Base-by-base conservation (phyloP, 345 rosid species). In the Crucihimalaya himalaica region DNA sequence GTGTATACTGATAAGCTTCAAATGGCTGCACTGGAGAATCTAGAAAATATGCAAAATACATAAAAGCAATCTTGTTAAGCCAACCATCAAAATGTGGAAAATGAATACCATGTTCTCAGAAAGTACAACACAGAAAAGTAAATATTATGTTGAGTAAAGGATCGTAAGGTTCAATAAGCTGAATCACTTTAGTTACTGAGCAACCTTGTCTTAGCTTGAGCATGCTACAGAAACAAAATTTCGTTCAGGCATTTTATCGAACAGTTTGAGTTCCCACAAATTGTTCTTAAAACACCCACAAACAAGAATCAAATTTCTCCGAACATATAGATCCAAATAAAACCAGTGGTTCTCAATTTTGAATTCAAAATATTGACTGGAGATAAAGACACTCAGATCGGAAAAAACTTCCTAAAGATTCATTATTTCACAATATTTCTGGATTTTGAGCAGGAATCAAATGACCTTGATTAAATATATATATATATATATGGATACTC, bases 161-260 rank as follows among this genome's bases (percentile, higher is more conserved):
- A 51, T 21, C 23, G 1, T 1, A 40, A 47, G 43, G 43, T 6
- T 66, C 43, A 35, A 14, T 13, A 65, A 6, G 29, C 18, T 4
- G 14, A 25, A 28, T 28, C 18, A 29, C 15, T 63, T 63, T 18
- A n/a, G 9, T 2, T 28, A 63, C 16, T 28, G 25, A 28, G 54
- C 40, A 46, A 45, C 45, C 70, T 53, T 14, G 34, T 25, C 58
- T 14, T 1, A 42, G 67, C 40, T 18, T 46, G 18, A 65, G 70
- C 14, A 31, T 10, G 61, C 4, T 25, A 39, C 14, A 8, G 19
- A 8, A 72, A 1, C 11, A 18, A 42, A 63, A 20, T 21, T 73
- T 65, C 52, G 39, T 13, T 73, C 23, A 73, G 65, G 58, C 50
- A 23, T 64, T 73, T 73, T 4, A 31, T 56, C 78, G 71, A 73